Evolutionary conservation across 2,329 filamentous ascomycete genomes (phyloP), one percentile per base, ranked within the genome.

Genomic region (Cordyceps cicadae): DNA sequence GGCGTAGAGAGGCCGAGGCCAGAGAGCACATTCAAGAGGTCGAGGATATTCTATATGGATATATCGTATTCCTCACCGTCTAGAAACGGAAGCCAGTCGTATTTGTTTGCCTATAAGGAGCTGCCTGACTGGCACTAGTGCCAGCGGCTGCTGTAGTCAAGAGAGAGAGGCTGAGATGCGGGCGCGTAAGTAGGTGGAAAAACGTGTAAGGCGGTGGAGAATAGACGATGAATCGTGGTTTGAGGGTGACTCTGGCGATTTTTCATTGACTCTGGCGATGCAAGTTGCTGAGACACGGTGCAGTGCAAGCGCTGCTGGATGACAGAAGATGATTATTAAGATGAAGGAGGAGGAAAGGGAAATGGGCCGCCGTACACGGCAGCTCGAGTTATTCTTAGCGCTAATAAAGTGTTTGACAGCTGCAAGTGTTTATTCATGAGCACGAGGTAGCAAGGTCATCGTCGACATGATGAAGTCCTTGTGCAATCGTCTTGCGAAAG

Each of bases 61-160:
- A 43, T n/a, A 12, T n/a, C n/a, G 39, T 3, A n/a, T 12, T 43
- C 4, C 17, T 43, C 34, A 14, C 34, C 34, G 5, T 19, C 8
- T 26, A 46, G 26, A 11, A 21, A 46, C 34, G 17, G 19, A 19
- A 37, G 26, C 54, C 29, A 50, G 21, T 32, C 12, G 32, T 9
- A 41, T 19, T 9, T 5, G 29, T 15, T 51, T 41, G 46, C 21
- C 6, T 24, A 21, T 6, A 34, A 59, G 37, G n/a, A 53, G 56
- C 41, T 46, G 48, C 37, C 56, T 17, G 21, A 46, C n/a, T 46
- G 32, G 24, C 49, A 53, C 56, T 59, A 59, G 56, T 53, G 56
- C 49, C 11, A 49, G 56, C 56, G 56, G 49, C 29, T 59, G 52
- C 26, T 24, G 45, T 11, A 57, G 15, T 46, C n/a, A 14, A 32